phyloP scores from a whole-genome alignment of 73 alveolate genomes.

The Paramecium sonneborni region DNA sequence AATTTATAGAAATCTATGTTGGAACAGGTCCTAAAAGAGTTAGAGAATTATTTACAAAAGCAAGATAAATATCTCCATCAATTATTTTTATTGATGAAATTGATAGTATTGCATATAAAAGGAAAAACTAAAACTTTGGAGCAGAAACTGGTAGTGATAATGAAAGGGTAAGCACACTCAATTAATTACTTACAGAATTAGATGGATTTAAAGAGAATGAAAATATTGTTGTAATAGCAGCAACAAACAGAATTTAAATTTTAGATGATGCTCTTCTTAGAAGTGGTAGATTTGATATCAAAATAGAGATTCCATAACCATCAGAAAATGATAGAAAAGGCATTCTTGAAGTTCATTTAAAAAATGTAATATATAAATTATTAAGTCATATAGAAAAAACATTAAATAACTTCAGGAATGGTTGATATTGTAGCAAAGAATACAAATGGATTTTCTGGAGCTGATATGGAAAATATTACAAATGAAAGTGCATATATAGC shows the following conservation, averaged over 20 bases:
- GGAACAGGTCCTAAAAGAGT: slow-evolving; percentile 95
- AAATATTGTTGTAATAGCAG: slow-evolving; percentile 87
- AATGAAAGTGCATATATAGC: slow-evolving; percentile 67
- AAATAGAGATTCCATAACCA: slow-evolving; percentile 84
- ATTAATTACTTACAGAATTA: slow-evolving; percentile 84
- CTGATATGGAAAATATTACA: slow-evolving; percentile 64
- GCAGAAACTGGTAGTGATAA: slow-evolving; percentile 57
- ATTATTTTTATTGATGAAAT: slow-evolving; percentile 95
- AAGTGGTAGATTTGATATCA: slow-evolving; percentile 94
- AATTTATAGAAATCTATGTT: slow-evolving; percentile 91
- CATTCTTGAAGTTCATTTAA: slow-evolving; percentile 72
- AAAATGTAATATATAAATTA: background rate
- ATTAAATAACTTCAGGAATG: background rate
- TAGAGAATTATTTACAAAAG: slow-evolving; percentile 87
- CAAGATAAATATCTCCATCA: slow-evolving; percentile 86
- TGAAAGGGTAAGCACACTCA: slow-evolving; percentile 68
- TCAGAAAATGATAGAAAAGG: slow-evolving; percentile 78
- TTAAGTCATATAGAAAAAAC: background rate
- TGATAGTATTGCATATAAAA: slow-evolving; percentile 84
- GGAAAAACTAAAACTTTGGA: slow-evolving; percentile 70
- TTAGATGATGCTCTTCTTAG: slow-evolving; percentile 91
- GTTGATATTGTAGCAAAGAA: slow-evolving; percentile 18
- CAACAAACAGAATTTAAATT: slow-evolving; percentile 82
- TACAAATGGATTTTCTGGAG: slow-evolving; percentile 60
- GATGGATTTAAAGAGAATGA: slow-evolving; percentile 90